phyloP scores from a whole-genome alignment of 2,329 filamentous ascomycete genomes.

The Reticulascus tulasneorum region DNA sequence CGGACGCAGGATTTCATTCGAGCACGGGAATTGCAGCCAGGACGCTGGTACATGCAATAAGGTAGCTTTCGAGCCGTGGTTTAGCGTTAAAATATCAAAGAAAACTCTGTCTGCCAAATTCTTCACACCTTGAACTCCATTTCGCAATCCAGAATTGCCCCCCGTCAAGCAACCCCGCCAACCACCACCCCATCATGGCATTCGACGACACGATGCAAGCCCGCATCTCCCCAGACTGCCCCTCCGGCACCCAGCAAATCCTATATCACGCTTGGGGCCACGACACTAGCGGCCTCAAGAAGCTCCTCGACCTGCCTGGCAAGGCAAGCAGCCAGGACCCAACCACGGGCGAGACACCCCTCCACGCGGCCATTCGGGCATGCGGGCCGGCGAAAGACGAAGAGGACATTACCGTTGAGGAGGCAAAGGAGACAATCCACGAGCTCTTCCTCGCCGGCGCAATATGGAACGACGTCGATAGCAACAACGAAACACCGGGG shows the following conservation, averaged over 20 bases:
- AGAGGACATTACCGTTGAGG: conserved; percentile 44
- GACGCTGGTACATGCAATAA: too few relatives aligned
- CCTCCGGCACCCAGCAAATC: conserved; percentile 45
- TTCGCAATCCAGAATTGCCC: not conserved
- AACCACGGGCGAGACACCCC: conserved; percentile 78
- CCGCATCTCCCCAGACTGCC: conserved; percentile 51
- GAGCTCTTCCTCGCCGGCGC: conserved; percentile 82
- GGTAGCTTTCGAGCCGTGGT: too few relatives aligned
- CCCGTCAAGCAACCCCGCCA: not conserved
- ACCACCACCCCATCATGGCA: conserved; percentile 18
- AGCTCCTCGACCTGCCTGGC: conserved; percentile 61
- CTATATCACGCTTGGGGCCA: conserved; percentile 54
- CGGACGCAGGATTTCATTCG: too few relatives aligned
- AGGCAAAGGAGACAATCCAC: conserved; percentile 64
- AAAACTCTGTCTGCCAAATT: too few relatives aligned
- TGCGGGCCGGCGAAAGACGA: conserved; percentile 44
- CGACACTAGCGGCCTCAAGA: conserved; percentile 63
- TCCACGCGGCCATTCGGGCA: conserved; percentile 85
- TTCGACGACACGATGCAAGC: conserved; percentile 47
- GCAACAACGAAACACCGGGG: conserved; percentile 83
- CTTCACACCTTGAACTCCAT: conserved; percentile 1
- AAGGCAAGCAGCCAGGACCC: conserved; percentile 76
- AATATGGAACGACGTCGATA: conserved; percentile 95
- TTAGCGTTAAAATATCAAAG: too few relatives aligned
- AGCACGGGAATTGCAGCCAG: too few relatives aligned